These are phyloP conservation scores for Phaseolus coccineus DNA, from an alignment of 331 rosid genomes.

Conservation along the genomic window DNA sequence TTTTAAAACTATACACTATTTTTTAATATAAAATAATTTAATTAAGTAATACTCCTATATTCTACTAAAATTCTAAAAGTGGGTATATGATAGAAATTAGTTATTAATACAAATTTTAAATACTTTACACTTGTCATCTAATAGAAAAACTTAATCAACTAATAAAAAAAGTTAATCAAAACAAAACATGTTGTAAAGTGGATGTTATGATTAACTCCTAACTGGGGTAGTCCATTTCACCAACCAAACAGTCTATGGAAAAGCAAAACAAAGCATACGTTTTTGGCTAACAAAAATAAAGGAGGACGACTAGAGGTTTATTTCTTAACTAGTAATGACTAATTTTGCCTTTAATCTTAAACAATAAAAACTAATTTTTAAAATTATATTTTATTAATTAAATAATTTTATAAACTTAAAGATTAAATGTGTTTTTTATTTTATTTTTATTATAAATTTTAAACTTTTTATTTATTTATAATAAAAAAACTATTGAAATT, in stretches of 20 bases:
- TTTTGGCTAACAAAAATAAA: constrained; percentile 1
- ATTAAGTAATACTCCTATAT: neutral
- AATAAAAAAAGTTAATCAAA: neutral
- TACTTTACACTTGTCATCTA: neutral
- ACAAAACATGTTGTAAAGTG: neutral
- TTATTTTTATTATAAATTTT: too few relatives aligned
- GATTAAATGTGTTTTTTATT: too few relatives aligned
- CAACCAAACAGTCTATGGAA: constrained; percentile 22
- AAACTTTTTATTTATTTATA: too few relatives aligned
- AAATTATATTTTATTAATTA: too few relatives aligned
- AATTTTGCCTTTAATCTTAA: too few relatives aligned
- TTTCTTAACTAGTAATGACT: neutral
- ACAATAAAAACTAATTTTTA: too few relatives aligned
- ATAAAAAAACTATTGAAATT: too few relatives aligned
- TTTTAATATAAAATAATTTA: neutral
- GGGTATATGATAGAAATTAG: too few relatives aligned
- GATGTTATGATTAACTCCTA: neutral
- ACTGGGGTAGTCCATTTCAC: neutral
- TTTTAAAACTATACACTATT: neutral
- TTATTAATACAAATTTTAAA: too few relatives aligned
- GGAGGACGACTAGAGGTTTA: neutral
- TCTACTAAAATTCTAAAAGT: too few relatives aligned
- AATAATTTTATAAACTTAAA: too few relatives aligned
- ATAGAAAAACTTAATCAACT: neutral
- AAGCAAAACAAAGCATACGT: neutral